Evolutionary conservation across 2,329 filamentous ascomycete species (phyloP).

Genomic region (Pseudocercospora fijiensis): DNA sequence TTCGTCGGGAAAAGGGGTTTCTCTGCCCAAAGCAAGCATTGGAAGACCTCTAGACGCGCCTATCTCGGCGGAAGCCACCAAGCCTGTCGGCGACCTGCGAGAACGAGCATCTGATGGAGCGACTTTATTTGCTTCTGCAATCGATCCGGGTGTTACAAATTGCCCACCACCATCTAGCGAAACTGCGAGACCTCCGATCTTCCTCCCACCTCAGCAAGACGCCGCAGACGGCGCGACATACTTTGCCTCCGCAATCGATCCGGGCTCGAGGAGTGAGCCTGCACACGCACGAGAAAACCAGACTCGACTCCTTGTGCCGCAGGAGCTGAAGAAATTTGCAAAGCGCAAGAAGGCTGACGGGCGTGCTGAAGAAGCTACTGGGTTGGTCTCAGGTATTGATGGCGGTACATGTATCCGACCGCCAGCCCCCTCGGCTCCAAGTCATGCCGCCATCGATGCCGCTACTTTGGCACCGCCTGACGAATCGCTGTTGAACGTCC

Average conservation of each 20-base stretch:
- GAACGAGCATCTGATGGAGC: not conserved
- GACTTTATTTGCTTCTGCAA: not conserved
- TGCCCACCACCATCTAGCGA: not conserved
- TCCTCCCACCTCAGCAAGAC: not conserved
- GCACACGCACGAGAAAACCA: not conserved
- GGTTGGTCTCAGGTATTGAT: not conserved
- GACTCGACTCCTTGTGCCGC: not conserved
- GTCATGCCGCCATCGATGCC: not conserved
- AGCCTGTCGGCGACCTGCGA: not conserved
- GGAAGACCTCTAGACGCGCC: not conserved
- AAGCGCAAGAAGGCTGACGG: not conserved
- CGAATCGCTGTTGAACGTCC: not conserved
- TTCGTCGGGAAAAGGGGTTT: not conserved
- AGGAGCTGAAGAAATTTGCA: not conserved
- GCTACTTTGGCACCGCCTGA: not conserved
- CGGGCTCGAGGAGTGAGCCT: not conserved
- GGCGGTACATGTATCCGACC: not conserved
- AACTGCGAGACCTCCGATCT: not conserved
- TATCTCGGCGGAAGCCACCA: not conserved
- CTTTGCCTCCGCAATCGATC: conserved; percentile 3
- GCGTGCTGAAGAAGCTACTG: not conserved
- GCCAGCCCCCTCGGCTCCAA: not conserved
- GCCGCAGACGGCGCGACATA: not conserved
- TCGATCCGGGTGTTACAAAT: not conserved
- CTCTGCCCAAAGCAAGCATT: not conserved